These are phyloP conservation scores for Neurospora tetrasperma DNA, from an alignment of 495 filamentous ascomycete species.

Conservation along the genomic window DNA sequence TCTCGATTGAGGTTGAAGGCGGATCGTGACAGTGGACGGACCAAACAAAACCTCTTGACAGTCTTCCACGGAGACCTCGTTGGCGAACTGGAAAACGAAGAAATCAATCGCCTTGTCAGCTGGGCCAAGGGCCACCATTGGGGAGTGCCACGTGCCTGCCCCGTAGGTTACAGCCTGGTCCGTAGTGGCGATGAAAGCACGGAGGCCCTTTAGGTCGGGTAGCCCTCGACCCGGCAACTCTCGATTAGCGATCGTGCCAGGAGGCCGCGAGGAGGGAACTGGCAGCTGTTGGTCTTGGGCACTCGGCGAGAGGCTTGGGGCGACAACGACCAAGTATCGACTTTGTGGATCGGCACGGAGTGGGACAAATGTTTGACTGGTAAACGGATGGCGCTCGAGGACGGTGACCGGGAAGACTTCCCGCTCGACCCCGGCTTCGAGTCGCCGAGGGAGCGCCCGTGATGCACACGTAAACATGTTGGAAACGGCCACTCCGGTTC, in stretches of 20 bases:
- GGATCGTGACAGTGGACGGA: constrained; percentile 22
- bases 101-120: constrained; percentile 57
- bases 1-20: neutral
- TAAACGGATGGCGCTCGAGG: constrained; percentile 89
- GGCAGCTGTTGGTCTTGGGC: constrained; percentile 23
- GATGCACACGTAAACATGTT: constrained; percentile 88
- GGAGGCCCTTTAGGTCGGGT: constrained; percentile 61
- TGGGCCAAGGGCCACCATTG: constrained; percentile 79
- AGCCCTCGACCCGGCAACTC: constrained; percentile 46
- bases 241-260: neutral
- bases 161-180: constrained; percentile 85
- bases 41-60: constrained; percentile 69
- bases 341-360: constrained; percentile 45
- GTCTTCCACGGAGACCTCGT: constrained; percentile 76
- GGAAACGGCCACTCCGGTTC: constrained; percentile 51
- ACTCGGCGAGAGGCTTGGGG: constrained; percentile 50
- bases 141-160: constrained; percentile 92
- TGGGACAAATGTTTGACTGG: constrained; percentile 85
- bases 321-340: constrained; percentile 81
- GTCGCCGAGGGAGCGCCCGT: constrained; percentile 27
- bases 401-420: constrained; percentile 56
- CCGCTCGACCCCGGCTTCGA: neutral
- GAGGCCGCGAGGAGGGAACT: neutral
- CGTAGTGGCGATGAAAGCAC: constrained; percentile 70
- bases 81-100: constrained; percentile 80